These are phyloP conservation scores for Adansonia grandidieri DNA, from an alignment of 441 rosid genomes.

Conservation along the genomic window DNA sequence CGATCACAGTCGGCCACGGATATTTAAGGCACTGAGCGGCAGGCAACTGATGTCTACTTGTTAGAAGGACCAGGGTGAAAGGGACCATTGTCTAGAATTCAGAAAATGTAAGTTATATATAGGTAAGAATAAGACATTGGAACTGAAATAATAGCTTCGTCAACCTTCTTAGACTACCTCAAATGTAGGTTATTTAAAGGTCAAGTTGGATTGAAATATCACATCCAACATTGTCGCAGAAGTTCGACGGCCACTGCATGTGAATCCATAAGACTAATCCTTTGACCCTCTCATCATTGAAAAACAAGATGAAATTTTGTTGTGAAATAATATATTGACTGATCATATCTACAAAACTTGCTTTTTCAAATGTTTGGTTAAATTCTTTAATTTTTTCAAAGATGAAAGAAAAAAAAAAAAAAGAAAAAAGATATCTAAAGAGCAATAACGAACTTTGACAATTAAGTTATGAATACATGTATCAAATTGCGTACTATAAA, in stretches of 20 bases:
- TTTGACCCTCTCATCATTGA: neutral
- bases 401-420: no score
- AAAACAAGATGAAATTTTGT: neutral
- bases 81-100: neutral
- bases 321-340: neutral
- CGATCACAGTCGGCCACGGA: neutral
- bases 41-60: neutral
- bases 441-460: no score
- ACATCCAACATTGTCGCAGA: neutral
- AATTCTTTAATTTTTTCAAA: no score
- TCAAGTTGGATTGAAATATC: conserved; percentile 1
- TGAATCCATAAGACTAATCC: neutral
- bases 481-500: no score
- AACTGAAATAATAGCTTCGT: neutral
- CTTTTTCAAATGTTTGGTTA: no score
- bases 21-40: neutral
- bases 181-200: conserved; percentile 1
- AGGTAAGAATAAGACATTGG: neutral
- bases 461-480: no score
- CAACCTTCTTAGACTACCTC: neutral
- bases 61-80: conserved; percentile 13
- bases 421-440: no score
- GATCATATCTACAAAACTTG: neutral
- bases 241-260: neutral
- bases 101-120: neutral